A percentile compares a stretch with the other conserved stretches of the same genome.
Evolutionary conservation across 305 asterid genomes (phyloP).

Genomic region (Fraxinus xanthoxyloides): DNA sequence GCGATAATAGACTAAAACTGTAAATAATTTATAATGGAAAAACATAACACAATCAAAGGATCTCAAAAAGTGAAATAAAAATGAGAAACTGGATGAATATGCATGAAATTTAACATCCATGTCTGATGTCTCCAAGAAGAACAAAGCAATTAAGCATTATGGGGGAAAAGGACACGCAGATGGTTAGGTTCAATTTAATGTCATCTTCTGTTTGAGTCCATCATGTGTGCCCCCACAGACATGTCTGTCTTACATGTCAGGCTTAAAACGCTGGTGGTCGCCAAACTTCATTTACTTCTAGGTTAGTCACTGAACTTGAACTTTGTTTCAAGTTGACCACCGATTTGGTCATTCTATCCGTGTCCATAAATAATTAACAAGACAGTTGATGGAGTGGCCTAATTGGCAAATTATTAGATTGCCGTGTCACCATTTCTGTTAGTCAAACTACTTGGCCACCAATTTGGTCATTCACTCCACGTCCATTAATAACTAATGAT

Average conservation of each 20-base stretch:
- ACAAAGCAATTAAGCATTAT: conserved; percentile 19
- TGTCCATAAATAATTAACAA: neutral
- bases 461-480: neutral
- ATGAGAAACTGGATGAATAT: neutral
- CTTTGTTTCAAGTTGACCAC: neutral
- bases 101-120: neutral
- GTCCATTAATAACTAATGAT: neutral
- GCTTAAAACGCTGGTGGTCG: neutral
- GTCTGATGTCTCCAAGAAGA: conserved; percentile 3
- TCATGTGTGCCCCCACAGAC: neutral
- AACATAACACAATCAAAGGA: neutral
- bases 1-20: conserved; percentile 15
- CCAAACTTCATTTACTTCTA: neutral
- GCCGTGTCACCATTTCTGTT: neutral
- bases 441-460: neutral
- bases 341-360: neutral
- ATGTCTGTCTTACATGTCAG: neutral
- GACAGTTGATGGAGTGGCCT: neutral
- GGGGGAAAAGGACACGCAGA: conserved; percentile 11
- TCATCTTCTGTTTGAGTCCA: neutral
- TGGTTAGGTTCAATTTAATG: neutral
- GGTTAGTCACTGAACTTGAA: neutral
- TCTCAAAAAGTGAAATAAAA: neutral
- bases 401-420: neutral
- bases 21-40: conserved; percentile 6